Percentiles rank a stretch among this genome's conserved stretches.
These are phyloP conservation scores for Metschnikowia rubicola DNA, from an alignment of 805 yeast species.

Conservation along the genomic window DNA sequence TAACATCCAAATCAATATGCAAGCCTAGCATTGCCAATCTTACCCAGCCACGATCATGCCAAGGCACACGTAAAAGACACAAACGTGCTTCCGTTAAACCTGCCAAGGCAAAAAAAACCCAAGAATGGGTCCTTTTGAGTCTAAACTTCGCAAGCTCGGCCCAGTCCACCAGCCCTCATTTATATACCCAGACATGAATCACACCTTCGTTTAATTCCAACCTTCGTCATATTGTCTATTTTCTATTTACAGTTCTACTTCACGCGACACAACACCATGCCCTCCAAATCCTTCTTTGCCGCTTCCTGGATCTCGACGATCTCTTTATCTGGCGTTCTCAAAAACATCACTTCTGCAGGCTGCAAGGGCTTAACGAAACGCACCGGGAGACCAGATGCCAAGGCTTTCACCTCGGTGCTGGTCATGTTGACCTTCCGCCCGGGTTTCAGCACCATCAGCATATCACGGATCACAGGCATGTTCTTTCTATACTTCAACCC, in stretches of 20 bases:
- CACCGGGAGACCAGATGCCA: conserved; percentile 73
- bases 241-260: conserved; percentile 29
- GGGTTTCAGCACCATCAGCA: conserved; percentile 80
- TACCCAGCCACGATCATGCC: no score
- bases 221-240: background rate
- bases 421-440: conserved; percentile 67
- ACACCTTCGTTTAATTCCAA: background rate
- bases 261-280: conserved; percentile 80
- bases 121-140: no score
- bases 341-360: conserved; percentile 85
- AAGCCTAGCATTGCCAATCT: no score
- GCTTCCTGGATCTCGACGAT: conserved; percentile 85
- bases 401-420: conserved; percentile 59
- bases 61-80: no score
- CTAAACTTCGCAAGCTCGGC: no score
- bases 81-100: no score
- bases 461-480: conserved; percentile 68
- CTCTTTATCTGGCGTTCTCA: conserved; percentile 44
- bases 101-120: no score
- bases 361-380: conserved; percentile 76
- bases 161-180: no score
- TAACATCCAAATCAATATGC: no score
- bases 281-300: conserved; percentile 63
- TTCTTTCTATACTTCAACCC: conserved; percentile 84
- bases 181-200: background rate